Percentiles rank a stretch among this genome's conserved stretches.
phyloP scores from a whole-genome alignment of 805 yeast genomes.

The Metschnikowia proteae region DNA sequence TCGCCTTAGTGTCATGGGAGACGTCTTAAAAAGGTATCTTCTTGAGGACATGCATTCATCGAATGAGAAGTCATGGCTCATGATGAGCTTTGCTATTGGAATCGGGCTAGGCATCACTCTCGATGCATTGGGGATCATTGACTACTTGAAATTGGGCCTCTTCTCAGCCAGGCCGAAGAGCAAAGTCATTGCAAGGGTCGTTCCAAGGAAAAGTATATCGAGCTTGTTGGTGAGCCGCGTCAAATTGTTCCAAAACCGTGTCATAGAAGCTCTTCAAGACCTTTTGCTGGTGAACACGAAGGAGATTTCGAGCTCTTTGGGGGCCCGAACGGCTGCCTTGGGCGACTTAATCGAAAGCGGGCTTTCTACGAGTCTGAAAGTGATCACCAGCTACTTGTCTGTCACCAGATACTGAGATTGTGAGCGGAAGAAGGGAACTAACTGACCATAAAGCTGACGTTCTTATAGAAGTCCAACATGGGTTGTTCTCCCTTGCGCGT shows the following conservation, averaged over 20 bases:
- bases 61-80: conserved; percentile 12
- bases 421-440: neutral
- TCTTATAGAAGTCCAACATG: conserved; percentile 70
- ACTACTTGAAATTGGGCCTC: neutral
- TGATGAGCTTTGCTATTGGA: conserved; percentile 36
- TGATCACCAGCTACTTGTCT: neutral
- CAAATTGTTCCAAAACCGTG: neutral
- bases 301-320: neutral
- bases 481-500: conserved; percentile 82
- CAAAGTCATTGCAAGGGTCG: neutral
- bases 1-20: conserved; percentile 14
- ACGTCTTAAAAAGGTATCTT: conserved; percentile 6
- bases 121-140: conserved; percentile 12
- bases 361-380: neutral
- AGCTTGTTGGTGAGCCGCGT: neutral
- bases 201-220: neutral
- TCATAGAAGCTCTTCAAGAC: neutral
- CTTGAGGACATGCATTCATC: neutral
- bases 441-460: conserved; percentile 64
- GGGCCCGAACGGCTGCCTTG: neutral
- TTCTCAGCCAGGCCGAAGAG: neutral
- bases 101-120: conserved; percentile 31
- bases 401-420: neutral
- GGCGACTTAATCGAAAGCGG: conserved; percentile 1
- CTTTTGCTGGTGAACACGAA: neutral